Evolutionary conservation across 1,139 yeast genomes (phyloP).

Genomic region (Saccharomycopsis hybrid): DNA sequence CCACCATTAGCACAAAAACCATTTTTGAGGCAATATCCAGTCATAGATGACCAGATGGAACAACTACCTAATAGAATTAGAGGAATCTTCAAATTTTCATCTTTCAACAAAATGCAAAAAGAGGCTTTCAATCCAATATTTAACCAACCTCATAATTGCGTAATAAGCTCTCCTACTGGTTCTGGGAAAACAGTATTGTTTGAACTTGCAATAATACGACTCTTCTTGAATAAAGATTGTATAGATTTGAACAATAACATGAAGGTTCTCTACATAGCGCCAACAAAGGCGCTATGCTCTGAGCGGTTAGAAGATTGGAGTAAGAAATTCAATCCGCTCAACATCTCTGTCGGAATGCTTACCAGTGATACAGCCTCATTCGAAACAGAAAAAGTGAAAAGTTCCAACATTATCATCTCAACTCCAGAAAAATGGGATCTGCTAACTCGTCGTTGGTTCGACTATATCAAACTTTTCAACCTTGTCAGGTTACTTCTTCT

Average conservation of each 20-base stretch:
- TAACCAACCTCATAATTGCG: conserved; percentile 34
- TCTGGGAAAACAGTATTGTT: conserved; percentile 52
- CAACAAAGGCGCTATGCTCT: conserved; percentile 46
- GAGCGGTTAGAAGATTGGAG: conserved; percentile 42
- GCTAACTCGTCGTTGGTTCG: conserved; percentile 44
- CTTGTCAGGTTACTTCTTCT: conserved; percentile 37
- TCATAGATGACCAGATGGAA: background rate
- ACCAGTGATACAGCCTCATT: conserved; percentile 42
- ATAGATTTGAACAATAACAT: conserved; percentile 22
- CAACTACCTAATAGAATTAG: conserved; percentile 5
- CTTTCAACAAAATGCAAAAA: conserved; percentile 47
- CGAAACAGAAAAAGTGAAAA: conserved; percentile 38
- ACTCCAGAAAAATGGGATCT: conserved; percentile 58
- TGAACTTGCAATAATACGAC: conserved; percentile 43
- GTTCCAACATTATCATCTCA: conserved; percentile 41
- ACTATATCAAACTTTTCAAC: conserved; percentile 34
- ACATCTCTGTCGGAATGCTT: conserved; percentile 38
- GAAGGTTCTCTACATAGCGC: conserved; percentile 46
- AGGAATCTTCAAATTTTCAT: conserved; percentile 26
- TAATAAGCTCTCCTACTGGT: conserved; percentile 50
- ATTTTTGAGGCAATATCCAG: no score
- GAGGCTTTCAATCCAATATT: conserved; percentile 35
- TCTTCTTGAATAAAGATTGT: conserved; percentile 26
- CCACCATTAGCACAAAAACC: no score
- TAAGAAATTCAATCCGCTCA: conserved; percentile 31